These are phyloP conservation scores for Saccharomyces mikatae DNA, from an alignment of 805 yeast genomes.

Conservation along the genomic window DNA sequence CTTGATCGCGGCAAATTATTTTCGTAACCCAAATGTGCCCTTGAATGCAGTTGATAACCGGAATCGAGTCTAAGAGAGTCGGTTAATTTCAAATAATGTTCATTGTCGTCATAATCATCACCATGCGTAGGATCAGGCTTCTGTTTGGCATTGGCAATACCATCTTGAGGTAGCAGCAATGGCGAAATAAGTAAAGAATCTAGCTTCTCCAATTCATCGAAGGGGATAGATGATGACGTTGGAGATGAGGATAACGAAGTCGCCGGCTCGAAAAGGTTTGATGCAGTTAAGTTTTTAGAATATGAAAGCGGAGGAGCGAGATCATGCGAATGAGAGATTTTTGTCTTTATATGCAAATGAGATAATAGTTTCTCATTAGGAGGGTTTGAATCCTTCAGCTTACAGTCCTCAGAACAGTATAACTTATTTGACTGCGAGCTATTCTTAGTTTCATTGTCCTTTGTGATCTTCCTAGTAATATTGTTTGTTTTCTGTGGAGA, in stretches of 20 bases:
- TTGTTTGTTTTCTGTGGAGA: not conserved
- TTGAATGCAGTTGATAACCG: not conserved
- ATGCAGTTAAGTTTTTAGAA: not conserved
- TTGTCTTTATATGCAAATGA: not conserved
- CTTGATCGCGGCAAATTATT: not conserved
- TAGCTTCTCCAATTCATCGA: conserved; percentile 6
- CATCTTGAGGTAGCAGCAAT: conserved; percentile 14
- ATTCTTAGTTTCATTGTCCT: not conserved
- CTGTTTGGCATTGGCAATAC: not conserved
- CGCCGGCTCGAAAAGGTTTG: not conserved
- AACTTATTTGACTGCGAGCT: conserved; percentile 9
- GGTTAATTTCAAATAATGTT: not conserved
- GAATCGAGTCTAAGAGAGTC: not conserved
- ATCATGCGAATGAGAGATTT: not conserved
- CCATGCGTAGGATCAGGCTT: not conserved
- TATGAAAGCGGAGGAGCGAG: not conserved
- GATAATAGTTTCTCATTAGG: not conserved
- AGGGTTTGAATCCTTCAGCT: conserved; percentile 8
- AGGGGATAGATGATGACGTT: not conserved
- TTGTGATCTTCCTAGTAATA: not conserved
- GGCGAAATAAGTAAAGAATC: conserved; percentile 21
- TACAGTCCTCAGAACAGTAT: conserved; percentile 25
- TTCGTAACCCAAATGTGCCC: not conserved
- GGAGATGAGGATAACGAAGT: not conserved
- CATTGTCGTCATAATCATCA: not conserved